Conservation (phyloP, 371 early-diverging fungal species). For the Rhizomucor pusillus region DNA sequence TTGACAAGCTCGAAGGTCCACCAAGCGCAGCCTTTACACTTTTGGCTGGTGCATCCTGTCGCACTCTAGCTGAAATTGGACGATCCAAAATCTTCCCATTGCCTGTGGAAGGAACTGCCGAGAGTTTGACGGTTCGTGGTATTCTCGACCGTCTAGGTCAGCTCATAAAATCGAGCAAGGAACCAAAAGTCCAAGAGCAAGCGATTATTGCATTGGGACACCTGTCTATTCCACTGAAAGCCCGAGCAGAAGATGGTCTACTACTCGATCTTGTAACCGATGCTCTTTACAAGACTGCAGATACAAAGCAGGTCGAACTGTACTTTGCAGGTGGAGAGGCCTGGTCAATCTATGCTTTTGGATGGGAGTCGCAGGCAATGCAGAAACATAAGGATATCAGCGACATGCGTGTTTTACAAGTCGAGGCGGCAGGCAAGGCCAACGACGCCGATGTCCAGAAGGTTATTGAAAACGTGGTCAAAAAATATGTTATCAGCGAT, state of each 20-base stretch:
- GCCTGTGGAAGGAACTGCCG: neutral
- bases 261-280: conserved; percentile 43
- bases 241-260: conserved; percentile 14
- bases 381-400: conserved; percentile 64
- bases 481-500: conserved; percentile 44
- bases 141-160: conserved; percentile 48
- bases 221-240: conserved; percentile 49
- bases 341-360: conserved; percentile 62
- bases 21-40: conserved; percentile 41
- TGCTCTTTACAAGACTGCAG: conserved; percentile 60
- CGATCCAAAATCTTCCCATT: conserved; percentile 35
- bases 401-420: conserved; percentile 30
- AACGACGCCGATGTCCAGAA: conserved; percentile 20
- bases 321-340: conserved; percentile 87
- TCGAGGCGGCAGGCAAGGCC: conserved; percentile 12
- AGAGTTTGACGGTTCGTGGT: conserved; percentile 4
- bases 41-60: conserved; percentile 56
- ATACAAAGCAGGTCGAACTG: conserved; percentile 78
- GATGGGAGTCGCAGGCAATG: conserved; percentile 73
- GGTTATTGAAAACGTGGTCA: conserved; percentile 54
- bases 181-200: conserved; percentile 75
- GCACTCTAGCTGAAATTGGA: conserved; percentile 67
- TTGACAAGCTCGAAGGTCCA: conserved; percentile 39
- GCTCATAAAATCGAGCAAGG: conserved; percentile 56
- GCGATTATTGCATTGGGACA: conserved; percentile 71